Base-by-base conservation (phyloP, 306 rosid genomes). In the Begonia peltatifolia region DNA sequence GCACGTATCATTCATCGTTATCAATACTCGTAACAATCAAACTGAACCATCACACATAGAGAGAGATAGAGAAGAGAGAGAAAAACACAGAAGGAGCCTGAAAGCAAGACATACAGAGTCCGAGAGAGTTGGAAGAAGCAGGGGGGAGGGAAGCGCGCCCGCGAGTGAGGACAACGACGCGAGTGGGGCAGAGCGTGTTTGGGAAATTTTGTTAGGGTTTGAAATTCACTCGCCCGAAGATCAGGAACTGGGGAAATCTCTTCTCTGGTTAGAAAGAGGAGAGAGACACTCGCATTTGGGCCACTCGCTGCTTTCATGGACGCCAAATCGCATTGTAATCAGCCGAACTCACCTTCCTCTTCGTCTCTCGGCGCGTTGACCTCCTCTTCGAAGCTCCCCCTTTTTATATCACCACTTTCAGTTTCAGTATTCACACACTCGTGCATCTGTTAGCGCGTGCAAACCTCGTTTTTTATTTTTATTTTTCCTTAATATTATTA, bases 81-180 rank as follows among this genome's bases (percentile, higher is more conserved):
- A 9, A 46, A 44, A 3, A 10, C 14, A 44, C 14, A n/a, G 48
- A 10, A 2, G 48, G 48, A 60, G 55, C 56, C 51, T 54, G 13
- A 47, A 52, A 17, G 62, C 44, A 58, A 50, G 46, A 52, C 44
- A 58, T 58, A 58, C 52, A 58, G 53, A 58, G 48, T 58, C 63
- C 49, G 12, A 10, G 54, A 41, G 11, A 38, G 41, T 47, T 60
- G 64, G 64, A 60, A 38, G 56, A 36, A 60, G 47, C 54, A 6
- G 63, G 16, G 41, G 38, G 1, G 41, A 16, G 1, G 47, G 10
- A 35, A 57, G 64, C 17, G 56, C 12, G 64, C 22, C 54, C 42
- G 63, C 63, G 63, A 59, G 63, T 59, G 63, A 47, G 64, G 14
- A 12, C 41, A 41, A 15, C 64, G 56, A 54, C 64, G 64, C 64